phyloP scores from a whole-genome alignment of 345 rosid genomes.

The Citrus australasica region DNA sequence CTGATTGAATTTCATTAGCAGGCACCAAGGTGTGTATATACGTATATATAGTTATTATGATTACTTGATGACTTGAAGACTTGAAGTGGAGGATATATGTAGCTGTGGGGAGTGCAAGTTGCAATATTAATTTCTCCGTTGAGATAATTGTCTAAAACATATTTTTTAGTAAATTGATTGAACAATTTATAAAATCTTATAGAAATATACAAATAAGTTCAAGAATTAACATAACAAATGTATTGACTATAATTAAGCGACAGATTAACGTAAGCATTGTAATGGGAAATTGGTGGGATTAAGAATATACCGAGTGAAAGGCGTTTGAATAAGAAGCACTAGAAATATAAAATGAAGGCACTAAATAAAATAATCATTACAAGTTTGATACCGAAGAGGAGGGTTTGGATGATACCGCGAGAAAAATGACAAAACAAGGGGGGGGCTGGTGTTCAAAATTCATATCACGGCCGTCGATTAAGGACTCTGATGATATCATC shows the following conservation, averaged over 20 bases:
- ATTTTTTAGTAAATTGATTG: too few relatives aligned
- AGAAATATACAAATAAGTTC: background rate
- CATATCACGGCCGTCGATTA: conserved; percentile 19
- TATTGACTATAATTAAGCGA: background rate
- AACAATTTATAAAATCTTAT: too few relatives aligned
- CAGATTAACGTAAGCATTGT: background rate
- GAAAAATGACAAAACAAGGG: conserved; percentile 29
- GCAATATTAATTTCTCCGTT: background rate
- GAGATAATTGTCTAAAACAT: background rate
- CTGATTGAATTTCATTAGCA: background rate
- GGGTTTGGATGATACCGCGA: conserved; percentile 31
- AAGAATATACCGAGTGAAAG: background rate
- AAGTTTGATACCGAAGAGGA: conserved; percentile 32
- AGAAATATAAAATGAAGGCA: conserved; percentile 1
- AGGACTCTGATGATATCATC: conserved; percentile 33
- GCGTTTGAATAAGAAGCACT: background rate
- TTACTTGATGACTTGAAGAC: background rate
- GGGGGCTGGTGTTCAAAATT: background rate
- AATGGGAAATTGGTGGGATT: background rate
- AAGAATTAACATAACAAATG: background rate
- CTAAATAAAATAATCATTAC: conserved; percentile 18
- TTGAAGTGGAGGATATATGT: background rate
- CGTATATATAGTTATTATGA: background rate
- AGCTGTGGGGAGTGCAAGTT: background rate
- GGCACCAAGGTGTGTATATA: too few relatives aligned